Base-by-base conservation (phyloP, 2,329 filamentous ascomycete genomes). In the Pestalotiopsis sp. region DNA sequence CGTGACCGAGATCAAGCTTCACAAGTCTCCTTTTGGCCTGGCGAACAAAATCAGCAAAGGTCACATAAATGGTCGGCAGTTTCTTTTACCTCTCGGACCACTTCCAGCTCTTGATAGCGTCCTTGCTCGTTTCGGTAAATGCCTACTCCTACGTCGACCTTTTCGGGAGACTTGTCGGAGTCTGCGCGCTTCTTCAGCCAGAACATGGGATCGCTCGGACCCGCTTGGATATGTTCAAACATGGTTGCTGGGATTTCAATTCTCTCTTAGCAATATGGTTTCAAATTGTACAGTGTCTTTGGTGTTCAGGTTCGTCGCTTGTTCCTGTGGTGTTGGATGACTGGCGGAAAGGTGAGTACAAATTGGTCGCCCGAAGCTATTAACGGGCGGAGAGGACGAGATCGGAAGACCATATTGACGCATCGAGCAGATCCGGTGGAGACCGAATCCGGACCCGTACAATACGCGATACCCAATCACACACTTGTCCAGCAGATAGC, bases 101-200 rank as follows among this genome's bases (percentile, higher is more conserved):
- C 74, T 3, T 70, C 62, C 20, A 80, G 66, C 63, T 79, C 78
- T 67, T 78, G 73, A 63, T 78, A 79, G 9, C 65, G 56, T 1
- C 76, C 77, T 9, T 73, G 24, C 60, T 79, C 77, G 48, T 77
- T 78, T 6, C 78, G 71, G 66, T 79, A 80, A 22, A 80, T 76
- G 0, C 78, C 79, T 13, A 79, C 78, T 11, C 78, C 78, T 4
- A 81, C 70, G 62, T 81, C 78, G 9, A 80, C 75, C 65, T 80
- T 80, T 14, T 73, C 65, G 0, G 74, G 71, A 14, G 68, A 71
- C 1, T 60, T 66, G 48, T 80, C 79, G 24, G 67, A 71, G 39
- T 78, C 75, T 5, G 75, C 74, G n/a, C 69, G 69, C 9, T 71
- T 71, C 65, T 78, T 79, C n/a, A 80, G 72, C 13, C 70, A 68